phyloP scores from a whole-genome alignment of 2,329 filamentous ascomycete species.

The Colletotrichum horii region DNA sequence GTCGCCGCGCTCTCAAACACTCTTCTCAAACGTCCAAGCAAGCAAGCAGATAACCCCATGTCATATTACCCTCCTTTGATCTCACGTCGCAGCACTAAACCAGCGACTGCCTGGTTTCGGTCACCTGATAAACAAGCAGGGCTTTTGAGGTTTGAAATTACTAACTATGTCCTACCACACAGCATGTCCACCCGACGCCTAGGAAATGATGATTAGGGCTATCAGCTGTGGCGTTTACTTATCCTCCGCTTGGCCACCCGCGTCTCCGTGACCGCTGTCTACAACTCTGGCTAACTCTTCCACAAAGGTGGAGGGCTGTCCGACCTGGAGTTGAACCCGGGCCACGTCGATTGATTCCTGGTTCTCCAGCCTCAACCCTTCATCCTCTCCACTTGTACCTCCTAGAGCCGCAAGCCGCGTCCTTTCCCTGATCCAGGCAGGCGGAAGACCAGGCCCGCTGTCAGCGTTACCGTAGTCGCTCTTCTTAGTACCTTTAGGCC shows the following conservation, averaged over 20 bases:
- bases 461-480: constrained; percentile 71
- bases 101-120: background rate
- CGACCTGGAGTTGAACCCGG: constrained; percentile 14
- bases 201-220: background rate
- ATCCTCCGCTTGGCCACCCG: background rate
- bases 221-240: constrained; percentile 4
- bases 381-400: background rate
- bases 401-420: constrained; percentile 16
- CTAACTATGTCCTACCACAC: background rate
- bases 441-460: constrained; percentile 68
- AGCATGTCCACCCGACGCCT: background rate
- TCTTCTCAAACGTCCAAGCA: background rate
- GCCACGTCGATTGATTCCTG: constrained; percentile 21
- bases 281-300: background rate
- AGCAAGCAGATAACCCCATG: background rate
- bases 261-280: background rate
- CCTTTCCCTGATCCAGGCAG: constrained; percentile 53
- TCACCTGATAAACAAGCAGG: background rate
- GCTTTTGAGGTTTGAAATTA: background rate
- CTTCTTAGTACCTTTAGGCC: constrained; percentile 73
- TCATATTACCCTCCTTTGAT: background rate
- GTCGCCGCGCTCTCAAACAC: background rate
- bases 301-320: background rate
- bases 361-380: background rate
- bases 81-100: background rate